These are phyloP conservation scores for Fusarium papillatum DNA, from an alignment of 2,329 filamentous ascomycete genomes.

Conservation along the genomic window DNA sequence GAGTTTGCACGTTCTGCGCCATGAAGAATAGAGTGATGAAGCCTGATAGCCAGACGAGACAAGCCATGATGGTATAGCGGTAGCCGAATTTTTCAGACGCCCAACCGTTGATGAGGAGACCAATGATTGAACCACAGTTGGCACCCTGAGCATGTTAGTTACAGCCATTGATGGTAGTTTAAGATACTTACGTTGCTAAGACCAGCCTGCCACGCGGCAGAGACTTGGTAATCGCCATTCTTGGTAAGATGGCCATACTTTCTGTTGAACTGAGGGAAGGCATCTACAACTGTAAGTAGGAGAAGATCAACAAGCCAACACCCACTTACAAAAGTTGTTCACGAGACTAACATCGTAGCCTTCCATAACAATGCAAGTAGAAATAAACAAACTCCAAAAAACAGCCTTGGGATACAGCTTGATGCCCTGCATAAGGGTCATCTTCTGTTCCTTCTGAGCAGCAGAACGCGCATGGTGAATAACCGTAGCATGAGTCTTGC, in stretches of 20 bases:
- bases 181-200: conserved; percentile 28
- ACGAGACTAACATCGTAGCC: conserved; percentile 37
- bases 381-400: conserved; percentile 37
- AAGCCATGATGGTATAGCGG: conserved; percentile 38
- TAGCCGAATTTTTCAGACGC: conserved; percentile 37
- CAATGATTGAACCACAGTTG: conserved; percentile 39
- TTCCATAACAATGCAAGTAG: conserved; percentile 41
- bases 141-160: conserved; percentile 18
- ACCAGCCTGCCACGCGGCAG: conserved; percentile 39
- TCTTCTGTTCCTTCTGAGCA: conserved; percentile 34
- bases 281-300: conserved; percentile 14
- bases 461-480: conserved; percentile 38
- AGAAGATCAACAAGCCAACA: background rate
- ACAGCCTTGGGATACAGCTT: conserved; percentile 40
- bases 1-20: conserved; percentile 38
- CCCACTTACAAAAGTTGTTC: conserved; percentile 37
- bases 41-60: conserved; percentile 29
- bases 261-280: conserved; percentile 37
- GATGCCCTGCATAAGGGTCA: conserved; percentile 41
- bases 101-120: conserved; percentile 38
- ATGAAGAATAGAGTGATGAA: conserved; percentile 41
- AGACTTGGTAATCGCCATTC: conserved; percentile 36
- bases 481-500: conserved; percentile 35
- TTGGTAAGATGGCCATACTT: conserved; percentile 34
- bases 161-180: background rate